Conservation (phyloP, 768 basidiomycete species). For the Leccinum pellstonianum region DNA sequence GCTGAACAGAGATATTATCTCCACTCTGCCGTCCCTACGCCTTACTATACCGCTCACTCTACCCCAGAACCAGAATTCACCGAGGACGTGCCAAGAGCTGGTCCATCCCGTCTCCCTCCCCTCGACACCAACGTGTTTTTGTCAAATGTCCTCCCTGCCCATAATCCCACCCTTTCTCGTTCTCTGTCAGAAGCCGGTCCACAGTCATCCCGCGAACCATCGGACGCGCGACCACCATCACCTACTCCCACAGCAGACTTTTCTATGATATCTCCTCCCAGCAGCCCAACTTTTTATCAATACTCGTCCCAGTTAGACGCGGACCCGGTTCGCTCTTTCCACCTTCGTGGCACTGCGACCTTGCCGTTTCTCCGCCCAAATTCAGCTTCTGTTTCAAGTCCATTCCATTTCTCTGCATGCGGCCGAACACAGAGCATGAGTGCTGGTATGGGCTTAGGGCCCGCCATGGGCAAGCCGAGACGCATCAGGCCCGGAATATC, state of each 20-base stretch:
- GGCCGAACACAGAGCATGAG: constrained; percentile 29
- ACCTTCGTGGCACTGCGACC: constrained; percentile 24
- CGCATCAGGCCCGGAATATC: constrained; percentile 33
- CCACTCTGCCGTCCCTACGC: constrained; percentile 26
- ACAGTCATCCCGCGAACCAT: constrained; percentile 17
- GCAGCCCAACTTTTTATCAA: constrained; percentile 34
- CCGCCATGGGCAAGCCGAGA: constrained; percentile 20
- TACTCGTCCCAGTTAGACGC: constrained; percentile 28
- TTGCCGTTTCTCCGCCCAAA: constrained; percentile 33
- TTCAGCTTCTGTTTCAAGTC: constrained; percentile 22
- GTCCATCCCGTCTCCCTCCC: constrained; percentile 28
- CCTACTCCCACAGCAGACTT: constrained; percentile 46
- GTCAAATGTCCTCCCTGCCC: constrained; percentile 1
- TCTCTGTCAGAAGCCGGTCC: constrained; percentile 28
- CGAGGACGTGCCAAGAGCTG: constrained; percentile 21
- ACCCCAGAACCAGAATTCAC: constrained; percentile 28
- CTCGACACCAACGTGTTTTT: constrained; percentile 20
- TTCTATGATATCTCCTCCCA: constrained; percentile 45
- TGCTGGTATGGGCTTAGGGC: constrained; percentile 23
- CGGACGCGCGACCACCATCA: constrained; percentile 40
- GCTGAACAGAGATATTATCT: constrained; percentile 19
- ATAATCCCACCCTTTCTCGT: constrained; percentile 25
- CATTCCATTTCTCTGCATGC: constrained; percentile 20
- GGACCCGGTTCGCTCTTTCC: constrained; percentile 23
- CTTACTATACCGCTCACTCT: constrained; percentile 34